Evolutionary conservation across 176 grass and related monocot species (phyloP).

Genomic region (Eremochloa ophiuroides): DNA sequence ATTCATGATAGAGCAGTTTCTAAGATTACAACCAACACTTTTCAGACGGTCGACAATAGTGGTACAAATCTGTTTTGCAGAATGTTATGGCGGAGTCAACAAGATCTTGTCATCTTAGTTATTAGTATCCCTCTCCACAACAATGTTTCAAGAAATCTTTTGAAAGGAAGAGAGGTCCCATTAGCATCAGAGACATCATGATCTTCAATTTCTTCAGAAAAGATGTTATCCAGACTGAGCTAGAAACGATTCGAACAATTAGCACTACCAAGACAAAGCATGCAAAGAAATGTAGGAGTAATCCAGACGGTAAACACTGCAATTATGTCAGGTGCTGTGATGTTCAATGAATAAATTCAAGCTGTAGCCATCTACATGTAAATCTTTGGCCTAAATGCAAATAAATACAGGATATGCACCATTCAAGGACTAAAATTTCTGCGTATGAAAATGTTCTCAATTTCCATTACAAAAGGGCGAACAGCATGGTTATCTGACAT

Average conservation of each 20-base stretch:
- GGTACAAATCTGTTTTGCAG: too few relatives aligned
- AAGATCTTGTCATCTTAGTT: slow-evolving; percentile 23
- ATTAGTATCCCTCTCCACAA: slow-evolving; percentile 30
- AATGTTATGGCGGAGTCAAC: slow-evolving; percentile 30
- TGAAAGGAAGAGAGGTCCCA: slow-evolving; percentile 62
- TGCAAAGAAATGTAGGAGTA: slow-evolving; percentile 11
- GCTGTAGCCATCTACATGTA: not conserved
- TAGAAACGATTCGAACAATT: slow-evolving; percentile 30
- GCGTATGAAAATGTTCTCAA: not conserved
- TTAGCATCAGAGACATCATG: slow-evolving; percentile 46
- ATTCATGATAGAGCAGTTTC: too few relatives aligned
- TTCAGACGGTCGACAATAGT: too few relatives aligned
- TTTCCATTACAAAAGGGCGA: not conserved
- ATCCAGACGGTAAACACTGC: not conserved
- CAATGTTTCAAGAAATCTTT: slow-evolving; percentile 76
- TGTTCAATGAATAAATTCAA: not conserved
- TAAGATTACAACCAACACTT: too few relatives aligned
- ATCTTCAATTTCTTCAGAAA: slow-evolving; percentile 78
- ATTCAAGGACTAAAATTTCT: not conserved
- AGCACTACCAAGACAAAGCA: slow-evolving; percentile 21
- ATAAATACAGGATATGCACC: not conserved
- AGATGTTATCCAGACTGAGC: slow-evolving; percentile 59
- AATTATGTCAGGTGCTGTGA: slow-evolving; percentile 10
- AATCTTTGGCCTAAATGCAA: not conserved
- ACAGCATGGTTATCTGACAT: not conserved